Evolutionary conservation across 805 yeast genomes (phyloP).

Genomic region (Candida hungchunana): DNA sequence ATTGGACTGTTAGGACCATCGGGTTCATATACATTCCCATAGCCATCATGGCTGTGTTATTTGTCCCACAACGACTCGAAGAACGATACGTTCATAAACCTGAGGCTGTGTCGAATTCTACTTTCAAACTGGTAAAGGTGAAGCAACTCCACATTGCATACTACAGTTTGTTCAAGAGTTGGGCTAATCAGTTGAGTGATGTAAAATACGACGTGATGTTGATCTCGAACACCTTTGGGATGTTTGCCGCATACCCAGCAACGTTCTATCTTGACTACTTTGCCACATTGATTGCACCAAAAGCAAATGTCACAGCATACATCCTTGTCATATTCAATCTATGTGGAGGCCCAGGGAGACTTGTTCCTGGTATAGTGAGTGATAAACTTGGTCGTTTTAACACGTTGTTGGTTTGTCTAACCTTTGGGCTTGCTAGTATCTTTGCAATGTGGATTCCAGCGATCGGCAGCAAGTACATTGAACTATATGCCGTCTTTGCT

Average conservation of each 20-base stretch:
- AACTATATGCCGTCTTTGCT: constrained; percentile 14
- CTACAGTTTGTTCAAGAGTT: constrained; percentile 8
- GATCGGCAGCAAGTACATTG: constrained; percentile 12
- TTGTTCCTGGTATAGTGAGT: constrained; percentile 21
- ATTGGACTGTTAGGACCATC: constrained; percentile 20
- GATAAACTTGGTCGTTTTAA: constrained; percentile 23
- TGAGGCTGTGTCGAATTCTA: constrained; percentile 19
- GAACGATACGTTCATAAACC: constrained; percentile 9
- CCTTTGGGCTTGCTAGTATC: constrained; percentile 8
- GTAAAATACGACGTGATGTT: constrained; percentile 10
- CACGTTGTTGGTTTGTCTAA: constrained; percentile 12
- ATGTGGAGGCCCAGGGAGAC: constrained; percentile 23
- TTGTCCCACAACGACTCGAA: constrained; percentile 19
- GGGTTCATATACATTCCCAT: constrained; percentile 23
- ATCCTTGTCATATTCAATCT: constrained; percentile 20
- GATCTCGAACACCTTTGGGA: constrained; percentile 17
- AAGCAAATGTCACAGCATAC: constrained; percentile 11
- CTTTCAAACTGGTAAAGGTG: constrained; percentile 11
- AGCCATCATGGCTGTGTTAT: constrained; percentile 8
- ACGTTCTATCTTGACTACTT: constrained; percentile 25
- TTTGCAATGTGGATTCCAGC: constrained; percentile 20
- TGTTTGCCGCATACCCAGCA: constrained; percentile 24
- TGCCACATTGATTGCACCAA: constrained; percentile 18
- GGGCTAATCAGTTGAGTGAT: constrained; percentile 14
- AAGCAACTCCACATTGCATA: constrained; percentile 12